phyloP scores from a whole-genome alignment of 495 filamentous ascomycete genomes.

The Aspergillus nanangensis region DNA sequence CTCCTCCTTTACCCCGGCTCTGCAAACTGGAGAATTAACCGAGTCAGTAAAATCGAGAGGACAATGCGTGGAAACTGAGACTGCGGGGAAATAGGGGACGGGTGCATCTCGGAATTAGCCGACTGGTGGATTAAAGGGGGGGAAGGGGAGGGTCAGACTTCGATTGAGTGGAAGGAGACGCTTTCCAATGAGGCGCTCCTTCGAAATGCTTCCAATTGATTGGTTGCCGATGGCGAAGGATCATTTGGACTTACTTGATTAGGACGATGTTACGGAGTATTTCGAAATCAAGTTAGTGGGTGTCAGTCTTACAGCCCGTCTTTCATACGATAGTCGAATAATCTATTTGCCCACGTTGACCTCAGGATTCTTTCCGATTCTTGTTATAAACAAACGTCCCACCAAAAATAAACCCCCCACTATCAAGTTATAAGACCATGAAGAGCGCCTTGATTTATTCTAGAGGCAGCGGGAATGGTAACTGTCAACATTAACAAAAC shows the following conservation, averaged over 20 bases:
- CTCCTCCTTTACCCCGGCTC: not conserved
- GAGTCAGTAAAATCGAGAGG: not conserved
- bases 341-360: not conserved
- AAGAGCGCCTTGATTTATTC: conserved; percentile 4
- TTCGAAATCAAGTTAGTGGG: conserved; percentile 4
- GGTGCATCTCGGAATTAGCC: not conserved
- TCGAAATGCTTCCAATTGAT: not conserved
- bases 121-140: conserved; percentile 9
- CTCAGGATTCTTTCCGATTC: not conserved
- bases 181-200: conserved; percentile 1
- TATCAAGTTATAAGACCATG: not conserved
- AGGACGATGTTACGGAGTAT: too few species aligned
- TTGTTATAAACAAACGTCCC: not conserved
- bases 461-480: conserved; percentile 1
- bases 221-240: too few species aligned
- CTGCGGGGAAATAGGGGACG: not conserved
- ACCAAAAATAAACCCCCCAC: not conserved
- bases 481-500: not conserved
- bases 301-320: not conserved
- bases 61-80: not conserved
- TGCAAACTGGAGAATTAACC: conserved; percentile 5
- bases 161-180: not conserved
- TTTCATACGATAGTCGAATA: not conserved
- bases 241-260: too few species aligned
- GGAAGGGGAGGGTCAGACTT: not conserved